These are phyloP conservation scores for Aureobasidium sp. DNA, from an alignment of 2,329 filamentous ascomycete species.

Conservation along the genomic window DNA sequence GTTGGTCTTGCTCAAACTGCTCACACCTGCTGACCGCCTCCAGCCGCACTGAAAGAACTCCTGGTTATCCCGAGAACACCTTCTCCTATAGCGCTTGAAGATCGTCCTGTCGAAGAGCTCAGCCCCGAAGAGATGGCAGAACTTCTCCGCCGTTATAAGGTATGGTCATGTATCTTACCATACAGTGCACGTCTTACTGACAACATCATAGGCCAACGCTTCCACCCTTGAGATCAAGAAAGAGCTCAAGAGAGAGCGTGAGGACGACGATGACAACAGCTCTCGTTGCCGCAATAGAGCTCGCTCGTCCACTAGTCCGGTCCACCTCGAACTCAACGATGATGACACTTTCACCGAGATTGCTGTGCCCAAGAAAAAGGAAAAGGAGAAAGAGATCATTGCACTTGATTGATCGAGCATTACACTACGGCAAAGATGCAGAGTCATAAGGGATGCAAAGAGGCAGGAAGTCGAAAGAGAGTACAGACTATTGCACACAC, in stretches of 20 bases:
- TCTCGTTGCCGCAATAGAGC: not conserved
- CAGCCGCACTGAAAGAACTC: conserved; percentile 20
- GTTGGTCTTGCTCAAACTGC: not conserved
- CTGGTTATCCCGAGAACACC: conserved; percentile 23
- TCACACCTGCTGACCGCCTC: not conserved
- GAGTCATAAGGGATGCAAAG: too few relatives aligned
- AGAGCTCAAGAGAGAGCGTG: not conserved
- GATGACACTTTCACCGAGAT: not conserved
- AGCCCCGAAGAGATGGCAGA: conserved; percentile 13
- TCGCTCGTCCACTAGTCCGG: not conserved
- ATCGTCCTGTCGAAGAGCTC: conserved; percentile 17
- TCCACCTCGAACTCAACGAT: not conserved
- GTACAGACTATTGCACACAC: too few relatives aligned
- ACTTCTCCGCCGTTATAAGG: not conserved
- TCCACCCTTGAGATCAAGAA: not conserved
- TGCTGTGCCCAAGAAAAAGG: not conserved
- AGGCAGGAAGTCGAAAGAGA: too few relatives aligned
- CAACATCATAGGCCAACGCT: not conserved
- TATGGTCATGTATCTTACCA: not conserved
- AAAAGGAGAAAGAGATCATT: not conserved
- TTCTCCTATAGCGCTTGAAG: conserved; percentile 19
- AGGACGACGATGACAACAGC: not conserved
- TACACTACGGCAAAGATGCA: too few relatives aligned
- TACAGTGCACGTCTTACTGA: not conserved
- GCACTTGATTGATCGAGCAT: not conserved